Base-by-base conservation (phyloP, 805 yeast species). In the Blastobotrys peoriensis region DNA sequence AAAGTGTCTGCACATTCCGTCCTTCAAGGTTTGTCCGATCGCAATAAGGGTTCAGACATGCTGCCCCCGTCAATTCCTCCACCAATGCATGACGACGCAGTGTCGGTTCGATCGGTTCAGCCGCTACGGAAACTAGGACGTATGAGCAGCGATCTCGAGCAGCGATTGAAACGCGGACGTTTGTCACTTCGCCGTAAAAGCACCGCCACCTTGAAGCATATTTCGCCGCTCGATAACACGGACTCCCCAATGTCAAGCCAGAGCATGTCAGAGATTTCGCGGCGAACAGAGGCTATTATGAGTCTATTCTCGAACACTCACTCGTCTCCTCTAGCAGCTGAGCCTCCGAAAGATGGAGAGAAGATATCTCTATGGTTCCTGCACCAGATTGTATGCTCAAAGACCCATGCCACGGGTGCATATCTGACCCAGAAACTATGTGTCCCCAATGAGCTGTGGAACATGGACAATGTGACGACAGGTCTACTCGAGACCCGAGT, bases 301-400 rank as follows among this genome's bases (percentile, higher is more conserved):
- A n/a, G 18, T 9, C 36, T 16, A 17, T 19, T 19, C 9, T 27
- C n/a, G 9, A 22, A 25, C 8, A 25, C 38, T 18, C 28, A 18
- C n/a, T 20, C 30, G 8, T 13, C 30, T 25, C 30, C 30, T 8
- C 30, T 25, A 25, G 10, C 30, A 4, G 38, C 21, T 4, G 20
- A 10, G 37, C 21, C 33, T 18, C 42, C 45, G 23, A 27, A 28
- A 23, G 33, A 33, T 20, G 33, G 19, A 5, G 38, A 40, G 25
- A 38, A 34, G 5, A 27, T 35, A 6, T 39, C 52, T 4, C 35
- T 37, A 27, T 49, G 52, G 52, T 46, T 49, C 33, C 44, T 49
- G 23, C 43, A 38, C 15, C 49, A 38, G 16, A 36, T 49, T 10
- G 10, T 49, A 3, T 16, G 21, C 8, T 38, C 47, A 16, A 41